Conservation (phyloP, 495 filamentous ascomycete species). For the Aspergillus heteromorphus region DNA sequence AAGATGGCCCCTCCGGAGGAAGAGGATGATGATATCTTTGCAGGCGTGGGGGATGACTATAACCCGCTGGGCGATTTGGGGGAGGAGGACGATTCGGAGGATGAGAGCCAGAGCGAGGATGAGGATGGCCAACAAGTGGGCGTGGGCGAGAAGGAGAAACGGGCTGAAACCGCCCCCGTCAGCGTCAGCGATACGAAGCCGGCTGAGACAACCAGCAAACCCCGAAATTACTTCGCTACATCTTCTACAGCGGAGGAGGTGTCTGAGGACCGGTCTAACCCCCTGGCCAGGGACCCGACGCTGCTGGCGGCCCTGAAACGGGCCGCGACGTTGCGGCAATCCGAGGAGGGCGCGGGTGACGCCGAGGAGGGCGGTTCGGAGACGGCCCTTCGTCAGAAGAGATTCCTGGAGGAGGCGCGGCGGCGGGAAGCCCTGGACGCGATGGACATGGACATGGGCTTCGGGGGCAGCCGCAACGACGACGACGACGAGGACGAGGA, state of each 20-base stretch:
- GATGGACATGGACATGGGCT: conserved; percentile 90
- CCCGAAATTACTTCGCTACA: conserved; percentile 40
- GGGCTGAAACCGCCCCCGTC: not conserved
- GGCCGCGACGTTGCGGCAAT: conserved; percentile 65
- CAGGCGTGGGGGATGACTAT: conserved; percentile 79
- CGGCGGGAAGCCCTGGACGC: conserved; percentile 67
- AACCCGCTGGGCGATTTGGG: conserved; percentile 75
- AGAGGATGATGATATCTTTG: conserved; percentile 74
- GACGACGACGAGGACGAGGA: conserved; percentile 77
- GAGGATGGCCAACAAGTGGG: no score
- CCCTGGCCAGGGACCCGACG: conserved; percentile 62
- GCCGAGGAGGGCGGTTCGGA: conserved; percentile 41
- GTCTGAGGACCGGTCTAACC: conserved; percentile 35
- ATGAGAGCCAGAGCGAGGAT: conserved; percentile 49
- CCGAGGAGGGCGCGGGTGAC: conserved; percentile 24
- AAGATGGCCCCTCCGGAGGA: conserved; percentile 41
- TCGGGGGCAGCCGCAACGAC: conserved; percentile 76
- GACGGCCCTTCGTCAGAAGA: conserved; percentile 60
- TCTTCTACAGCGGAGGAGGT: conserved; percentile 28
- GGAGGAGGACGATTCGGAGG: conserved; percentile 46
- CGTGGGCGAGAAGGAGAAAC: conserved; percentile 8
- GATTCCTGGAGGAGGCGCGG: conserved; percentile 61
- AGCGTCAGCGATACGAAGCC: not conserved
- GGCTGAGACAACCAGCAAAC: conserved; percentile 23
- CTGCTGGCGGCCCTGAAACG: conserved; percentile 81